These are phyloP conservation scores for Verticillium klebahnii DNA, from an alignment of 2,329 filamentous ascomycete genomes.

Conservation along the genomic window DNA sequence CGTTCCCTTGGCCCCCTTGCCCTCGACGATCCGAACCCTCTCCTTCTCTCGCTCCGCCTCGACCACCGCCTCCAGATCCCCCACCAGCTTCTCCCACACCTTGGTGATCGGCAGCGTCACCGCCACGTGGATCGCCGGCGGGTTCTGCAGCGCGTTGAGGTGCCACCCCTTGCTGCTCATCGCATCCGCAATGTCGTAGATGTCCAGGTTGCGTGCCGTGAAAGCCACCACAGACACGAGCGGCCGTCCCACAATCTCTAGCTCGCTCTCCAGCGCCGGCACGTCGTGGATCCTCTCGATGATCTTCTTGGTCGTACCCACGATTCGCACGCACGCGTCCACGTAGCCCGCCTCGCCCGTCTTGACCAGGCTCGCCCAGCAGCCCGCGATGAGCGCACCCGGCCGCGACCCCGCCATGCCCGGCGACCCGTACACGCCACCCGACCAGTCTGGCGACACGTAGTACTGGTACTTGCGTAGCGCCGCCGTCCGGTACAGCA, in stretches of 20 bases:
- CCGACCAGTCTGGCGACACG: conserved; percentile 89
- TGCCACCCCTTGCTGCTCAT: conserved; percentile 89
- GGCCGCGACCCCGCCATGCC: conserved; percentile 88
- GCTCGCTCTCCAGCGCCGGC: conserved; percentile 63
- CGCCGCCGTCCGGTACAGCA: conserved; percentile 78
- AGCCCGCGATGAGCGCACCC: conserved; percentile 89
- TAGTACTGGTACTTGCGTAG: conserved; percentile 94
- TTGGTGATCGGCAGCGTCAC: conserved; percentile 83
- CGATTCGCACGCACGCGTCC: conserved; percentile 80
- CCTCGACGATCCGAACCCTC: conserved; percentile 64
- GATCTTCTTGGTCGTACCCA: conserved; percentile 81
- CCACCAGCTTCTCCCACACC: conserved; percentile 73
- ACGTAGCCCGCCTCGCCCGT: conserved; percentile 87
- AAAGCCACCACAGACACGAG: conserved; percentile 91
- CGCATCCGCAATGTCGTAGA: conserved; percentile 90
- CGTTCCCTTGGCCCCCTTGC: conserved; percentile 60
- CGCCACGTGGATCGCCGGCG: conserved; percentile 88
- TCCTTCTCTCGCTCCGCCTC: conserved; percentile 79
- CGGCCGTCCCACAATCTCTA: conserved; percentile 78
- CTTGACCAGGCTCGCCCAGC: conserved; percentile 89
- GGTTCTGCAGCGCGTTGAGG: conserved; percentile 87
- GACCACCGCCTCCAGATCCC: conserved; percentile 63
- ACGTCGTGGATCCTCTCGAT: conserved; percentile 67
- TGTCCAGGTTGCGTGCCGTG: conserved; percentile 74
- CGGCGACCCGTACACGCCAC: conserved; percentile 92